Base-by-base conservation (phyloP, 2,329 filamentous ascomycete genomes). In the Drechslerella dactyloides region DNA sequence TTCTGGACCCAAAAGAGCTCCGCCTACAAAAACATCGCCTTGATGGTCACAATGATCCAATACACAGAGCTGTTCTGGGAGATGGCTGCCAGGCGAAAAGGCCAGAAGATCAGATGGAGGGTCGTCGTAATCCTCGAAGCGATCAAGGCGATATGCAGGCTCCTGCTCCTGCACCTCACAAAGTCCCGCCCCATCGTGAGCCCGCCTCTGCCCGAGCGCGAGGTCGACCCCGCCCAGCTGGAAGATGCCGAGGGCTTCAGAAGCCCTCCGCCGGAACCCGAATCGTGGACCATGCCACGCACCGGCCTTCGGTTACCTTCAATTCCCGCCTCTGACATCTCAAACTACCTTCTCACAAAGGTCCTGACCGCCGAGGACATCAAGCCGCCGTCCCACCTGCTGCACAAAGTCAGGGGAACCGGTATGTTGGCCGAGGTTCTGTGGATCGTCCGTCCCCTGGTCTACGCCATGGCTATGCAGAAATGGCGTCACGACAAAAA, bases 51-150 rank as follows among this genome's bases (percentile, higher is more conserved):
- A 78, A 89, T 96, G 81, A 90, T 97, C 24, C 90, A 94, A 75
- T 97, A 97, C 78, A 96, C 93, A 0, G 91, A 99, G 81, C 83
- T 99, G 30, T 82, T 99, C n/a, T 94, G 93, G 85, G 94, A 99
- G 79, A 99, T 99, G 94, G 86, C 90, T 27, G 93, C 93, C 27
- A 96, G 96, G 80, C 85, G 93, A 54, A 88, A 88, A 73, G 90
- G 91, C 17, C 92, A 89, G 50, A 85, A 96, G 79, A 81, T 89
- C 24, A 86, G 92, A 30, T 99, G 94, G 94, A 87, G 90, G 57
- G 87, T 96, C 0, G 87, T 97, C 4, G 87, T 97, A 10, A 78
- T 96, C 2, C 83, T 99, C 21, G 94, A 99, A 81, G 84, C 86
- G 0, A 76, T 75, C 27, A 78, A 77, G 56, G 77, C 76, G 0